Evolutionary conservation across 2,329 filamentous ascomycete genomes (phyloP), one percentile per base, ranked within the genome.

Genomic region (Didymella pomorum): DNA sequence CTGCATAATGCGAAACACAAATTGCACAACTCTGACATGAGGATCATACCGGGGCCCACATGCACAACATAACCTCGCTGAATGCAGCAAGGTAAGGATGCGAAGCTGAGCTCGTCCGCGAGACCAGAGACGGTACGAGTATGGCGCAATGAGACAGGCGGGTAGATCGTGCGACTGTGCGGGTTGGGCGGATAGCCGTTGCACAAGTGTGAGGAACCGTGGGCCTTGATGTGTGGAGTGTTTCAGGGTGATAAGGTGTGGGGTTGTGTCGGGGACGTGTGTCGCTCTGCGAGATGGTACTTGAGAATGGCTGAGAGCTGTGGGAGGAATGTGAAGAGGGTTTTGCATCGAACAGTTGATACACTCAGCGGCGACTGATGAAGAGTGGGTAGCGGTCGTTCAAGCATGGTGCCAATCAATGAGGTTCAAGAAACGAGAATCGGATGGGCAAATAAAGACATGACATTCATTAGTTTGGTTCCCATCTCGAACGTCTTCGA

Each of bases 131-230:
- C 41, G 14, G 41, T 8, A 26, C 1, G 7, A 28, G 14, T 11
- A 47, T 47, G 44, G 26, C 44, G 44, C 44, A 47, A 47, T 23
- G 28, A 25, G 29, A 48, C 31, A 20, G 29, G 29, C 45, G 20
- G 29, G 31, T 33, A 29, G 44, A 45, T 45, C 44, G 21, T 25
- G 41, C 21, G 12, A 25, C n/a, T 20, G 35, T 37, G 33, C 33
- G 16, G 31, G 31, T 33, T 33, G 20, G 18, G 37, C 21, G 39
- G 39, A 25, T 42, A 25, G 39, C 20, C 39, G 39, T 25, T 42
- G 21, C 20, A 20, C 39, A 16, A 25, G 39, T 42, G 39, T 43
- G 37, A 10, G 41, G 23, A 43, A 43, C 41, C 11, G 23, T n/a
- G 21, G 23, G 41, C 14, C 41, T 43, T 8, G 14, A 43, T 45